Percentiles rank a stretch among this genome's conserved stretches.
phyloP scores from a whole-genome alignment of 768 basidiomycete species.

The Collybia mongolica region DNA sequence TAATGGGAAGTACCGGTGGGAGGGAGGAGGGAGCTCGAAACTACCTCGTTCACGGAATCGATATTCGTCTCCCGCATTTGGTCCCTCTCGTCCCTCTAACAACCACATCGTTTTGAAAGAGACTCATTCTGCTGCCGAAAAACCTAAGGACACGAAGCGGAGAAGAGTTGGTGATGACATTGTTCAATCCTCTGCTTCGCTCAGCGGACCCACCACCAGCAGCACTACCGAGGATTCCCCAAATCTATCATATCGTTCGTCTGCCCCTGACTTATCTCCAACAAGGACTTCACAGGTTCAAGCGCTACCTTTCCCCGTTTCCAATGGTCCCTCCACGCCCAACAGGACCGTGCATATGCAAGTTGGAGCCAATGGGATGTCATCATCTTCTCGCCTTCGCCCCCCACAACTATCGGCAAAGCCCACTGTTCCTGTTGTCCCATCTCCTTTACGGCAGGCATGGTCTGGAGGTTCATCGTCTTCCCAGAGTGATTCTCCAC shows the following conservation, averaged over 20 bases:
- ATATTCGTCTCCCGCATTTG: constrained; percentile 73
- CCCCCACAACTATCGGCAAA: constrained; percentile 39
- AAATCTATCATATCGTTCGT: constrained; percentile 25
- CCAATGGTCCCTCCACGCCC: constrained; percentile 22
- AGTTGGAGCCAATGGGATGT: constrained; percentile 10
- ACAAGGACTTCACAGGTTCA: constrained; percentile 21
- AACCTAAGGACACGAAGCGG: constrained; percentile 50
- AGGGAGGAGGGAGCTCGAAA: constrained; percentile 74
- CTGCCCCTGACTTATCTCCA: constrained; percentile 34
- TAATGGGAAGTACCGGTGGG: constrained; percentile 72
- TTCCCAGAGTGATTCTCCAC: constrained; percentile 29
- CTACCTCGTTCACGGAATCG: constrained; percentile 52
- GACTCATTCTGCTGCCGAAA: constrained; percentile 29
- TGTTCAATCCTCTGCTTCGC: constrained; percentile 27
- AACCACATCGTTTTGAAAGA: constrained; percentile 37
- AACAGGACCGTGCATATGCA: constrained; percentile 17
- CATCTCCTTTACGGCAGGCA: constrained; percentile 75
- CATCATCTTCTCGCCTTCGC: constrained; percentile 37
- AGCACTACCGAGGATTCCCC: constrained; percentile 12
- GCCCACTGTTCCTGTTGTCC: constrained; percentile 60
- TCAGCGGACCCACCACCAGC: constrained; percentile 21
- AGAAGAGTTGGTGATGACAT: constrained; percentile 59
- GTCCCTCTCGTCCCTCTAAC: constrained; percentile 46
- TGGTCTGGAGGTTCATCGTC: constrained; percentile 52
- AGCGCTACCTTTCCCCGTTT: constrained; percentile 34